Percentiles rank a stretch among this genome's conserved stretches.
These are phyloP conservation scores for Trametes gibbosa DNA, from an alignment of 768 basidiomycete genomes.

Conservation along the genomic window DNA sequence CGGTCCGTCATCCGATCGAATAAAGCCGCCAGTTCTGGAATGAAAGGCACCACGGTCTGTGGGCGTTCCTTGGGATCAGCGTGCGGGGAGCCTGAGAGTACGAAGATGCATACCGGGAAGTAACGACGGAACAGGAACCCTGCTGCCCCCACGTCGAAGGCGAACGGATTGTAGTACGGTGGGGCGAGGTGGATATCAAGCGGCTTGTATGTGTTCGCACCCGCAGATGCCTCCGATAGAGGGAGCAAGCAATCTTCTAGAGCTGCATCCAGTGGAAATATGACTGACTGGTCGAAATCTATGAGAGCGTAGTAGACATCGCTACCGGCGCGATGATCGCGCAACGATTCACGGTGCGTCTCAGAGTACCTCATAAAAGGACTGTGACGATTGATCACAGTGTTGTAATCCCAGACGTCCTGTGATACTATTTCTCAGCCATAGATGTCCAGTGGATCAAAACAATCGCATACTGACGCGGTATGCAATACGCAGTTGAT, in stretches of 20 bases:
- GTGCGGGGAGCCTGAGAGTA: neutral
- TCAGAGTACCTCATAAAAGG: too few species aligned
- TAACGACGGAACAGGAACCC: neutral
- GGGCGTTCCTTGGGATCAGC: neutral
- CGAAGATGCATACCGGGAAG: neutral
- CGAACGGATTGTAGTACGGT: neutral
- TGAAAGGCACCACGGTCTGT: neutral
- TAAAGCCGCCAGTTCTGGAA: neutral
- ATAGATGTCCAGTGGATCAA: neutral
- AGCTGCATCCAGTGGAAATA: neutral
- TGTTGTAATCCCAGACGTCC: neutral
- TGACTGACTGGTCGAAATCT: neutral
- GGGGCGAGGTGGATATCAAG: neutral
- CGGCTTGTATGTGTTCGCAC: neutral
- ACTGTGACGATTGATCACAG: neutral
- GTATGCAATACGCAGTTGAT: neutral
- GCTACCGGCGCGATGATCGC: neutral
- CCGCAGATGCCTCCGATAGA: neutral
- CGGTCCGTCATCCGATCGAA: constrained; percentile 1
- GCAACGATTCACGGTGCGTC: neutral
- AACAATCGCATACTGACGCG: neutral
- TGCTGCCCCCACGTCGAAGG: neutral
- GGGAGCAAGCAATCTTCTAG: neutral
- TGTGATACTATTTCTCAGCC: neutral
- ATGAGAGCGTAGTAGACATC: neutral